These are phyloP conservation scores for Lasiodiplodia gonubiensis DNA, from an alignment of 2,329 filamentous ascomycete species.

Conservation along the genomic window DNA sequence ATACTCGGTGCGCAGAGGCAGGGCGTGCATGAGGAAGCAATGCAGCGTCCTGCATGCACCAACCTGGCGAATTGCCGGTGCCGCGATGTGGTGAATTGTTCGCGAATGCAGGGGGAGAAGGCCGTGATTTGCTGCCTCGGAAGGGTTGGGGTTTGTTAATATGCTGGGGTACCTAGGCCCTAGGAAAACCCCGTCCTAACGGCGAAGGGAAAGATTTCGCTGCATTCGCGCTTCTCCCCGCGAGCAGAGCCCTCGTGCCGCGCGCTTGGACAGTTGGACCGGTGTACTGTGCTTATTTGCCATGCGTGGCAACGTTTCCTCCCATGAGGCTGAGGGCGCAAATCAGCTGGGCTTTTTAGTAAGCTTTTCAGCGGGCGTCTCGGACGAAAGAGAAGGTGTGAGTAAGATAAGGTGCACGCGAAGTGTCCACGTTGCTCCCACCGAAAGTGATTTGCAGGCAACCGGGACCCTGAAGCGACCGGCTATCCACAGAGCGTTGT, in stretches of 20 bases:
- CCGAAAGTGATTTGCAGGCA: neutral
- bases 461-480: neutral
- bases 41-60: no score
- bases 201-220: neutral
- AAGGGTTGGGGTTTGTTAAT: constrained; percentile 16
- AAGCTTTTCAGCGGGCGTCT: neutral
- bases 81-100: neutral
- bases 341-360: constrained; percentile 7
- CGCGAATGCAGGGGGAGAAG: neutral
- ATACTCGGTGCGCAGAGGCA: neutral
- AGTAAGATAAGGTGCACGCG: constrained; percentile 12
- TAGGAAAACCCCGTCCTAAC: neutral
- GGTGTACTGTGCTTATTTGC: neutral
- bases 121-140: constrained; percentile 17
- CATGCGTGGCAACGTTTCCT: neutral
- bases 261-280: neutral
- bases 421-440: constrained; percentile 10
- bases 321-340: constrained; percentile 3
- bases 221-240: neutral
- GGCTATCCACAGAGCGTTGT: neutral
- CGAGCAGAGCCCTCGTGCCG: neutral
- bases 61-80: neutral
- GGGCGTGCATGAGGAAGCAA: neutral
- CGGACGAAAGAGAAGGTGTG: constrained; percentile 13
- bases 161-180: neutral